Evolutionary conservation across 768 basidiomycete genomes (phyloP).

Genomic region (Mycena crocata): DNA sequence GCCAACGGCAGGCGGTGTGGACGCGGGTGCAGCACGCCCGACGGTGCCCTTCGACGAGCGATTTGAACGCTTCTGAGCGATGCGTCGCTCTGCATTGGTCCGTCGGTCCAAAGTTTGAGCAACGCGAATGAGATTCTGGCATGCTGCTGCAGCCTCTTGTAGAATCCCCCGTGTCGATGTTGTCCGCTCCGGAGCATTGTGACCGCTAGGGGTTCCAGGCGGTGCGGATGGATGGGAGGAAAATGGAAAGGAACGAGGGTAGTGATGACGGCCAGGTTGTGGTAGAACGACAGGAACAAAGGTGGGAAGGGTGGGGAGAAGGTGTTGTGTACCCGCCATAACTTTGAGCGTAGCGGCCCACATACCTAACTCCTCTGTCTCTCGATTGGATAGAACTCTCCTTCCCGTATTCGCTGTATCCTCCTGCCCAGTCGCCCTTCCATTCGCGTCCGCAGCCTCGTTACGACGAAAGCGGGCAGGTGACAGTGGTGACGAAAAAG

Average conservation of each 20-base stretch:
- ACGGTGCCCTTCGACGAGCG: neutral
- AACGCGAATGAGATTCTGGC: neutral
- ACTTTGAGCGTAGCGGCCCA: neutral
- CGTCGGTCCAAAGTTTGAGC: neutral
- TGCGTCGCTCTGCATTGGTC: conserved; percentile 1
- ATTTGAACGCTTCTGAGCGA: neutral
- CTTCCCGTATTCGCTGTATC: neutral
- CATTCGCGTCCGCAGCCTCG: neutral
- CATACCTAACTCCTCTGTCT: neutral
- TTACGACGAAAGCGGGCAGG: neutral
- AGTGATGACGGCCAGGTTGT: neutral
- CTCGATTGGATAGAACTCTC: neutral
- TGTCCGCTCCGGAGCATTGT: neutral
- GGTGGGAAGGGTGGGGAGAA: neutral
- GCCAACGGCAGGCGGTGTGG: conserved; percentile 8
- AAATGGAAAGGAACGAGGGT: neutral
- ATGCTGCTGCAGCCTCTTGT: neutral
- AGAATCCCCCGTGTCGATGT: neutral
- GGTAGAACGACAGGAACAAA: neutral
- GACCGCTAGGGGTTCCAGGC: neutral
- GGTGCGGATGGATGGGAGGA: neutral
- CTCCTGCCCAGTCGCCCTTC: neutral
- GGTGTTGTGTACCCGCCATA: neutral
- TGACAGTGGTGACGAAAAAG: no score
- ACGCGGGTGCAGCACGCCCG: conserved; percentile 1